A percentile compares a stretch with the other conserved stretches of the same genome.
phyloP scores from a whole-genome alignment of 306 rosid genomes.

The Oxytropis ochrocephala region DNA sequence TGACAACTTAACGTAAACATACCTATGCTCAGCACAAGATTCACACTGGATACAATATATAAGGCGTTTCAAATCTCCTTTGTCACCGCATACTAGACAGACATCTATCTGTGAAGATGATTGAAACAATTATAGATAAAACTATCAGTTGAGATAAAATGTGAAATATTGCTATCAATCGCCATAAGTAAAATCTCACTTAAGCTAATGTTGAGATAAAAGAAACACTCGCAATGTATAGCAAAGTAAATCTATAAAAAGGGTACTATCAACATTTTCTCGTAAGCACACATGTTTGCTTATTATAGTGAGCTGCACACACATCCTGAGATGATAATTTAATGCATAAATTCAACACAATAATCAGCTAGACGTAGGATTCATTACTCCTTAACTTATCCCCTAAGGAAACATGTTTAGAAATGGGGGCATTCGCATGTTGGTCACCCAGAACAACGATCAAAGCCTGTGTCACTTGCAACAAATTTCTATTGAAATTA shows the following conservation, averaged over 20 bases:
- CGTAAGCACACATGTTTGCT: neutral
- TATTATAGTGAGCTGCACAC: neutral
- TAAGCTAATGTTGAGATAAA: neutral
- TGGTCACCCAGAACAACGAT: neutral
- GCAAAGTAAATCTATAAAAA: neutral
- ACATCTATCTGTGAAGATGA: conserved; percentile 10
- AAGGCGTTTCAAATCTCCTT: conserved; percentile 24
- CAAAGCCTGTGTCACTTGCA: neutral
- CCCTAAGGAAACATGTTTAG: no score
- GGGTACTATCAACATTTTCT: neutral
- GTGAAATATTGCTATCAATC: neutral
- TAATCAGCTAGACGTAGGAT: neutral
- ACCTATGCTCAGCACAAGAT: conserved; percentile 24
- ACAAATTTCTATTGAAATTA: neutral
- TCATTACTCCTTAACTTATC: neutral
- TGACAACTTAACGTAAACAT: neutral
- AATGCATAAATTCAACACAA: neutral
- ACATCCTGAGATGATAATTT: neutral
- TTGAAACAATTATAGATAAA: neutral
- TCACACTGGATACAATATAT: conserved; percentile 18
- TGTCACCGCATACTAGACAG: conserved; percentile 27
- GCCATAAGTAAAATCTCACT: neutral
- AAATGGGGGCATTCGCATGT: neutral
- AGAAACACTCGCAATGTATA: neutral
- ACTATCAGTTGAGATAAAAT: neutral